Percentiles rank a stretch among this genome's conserved stretches.
phyloP scores from a whole-genome alignment of 2,329 filamentous ascomycete species.

The Alternaria postmessia region DNA sequence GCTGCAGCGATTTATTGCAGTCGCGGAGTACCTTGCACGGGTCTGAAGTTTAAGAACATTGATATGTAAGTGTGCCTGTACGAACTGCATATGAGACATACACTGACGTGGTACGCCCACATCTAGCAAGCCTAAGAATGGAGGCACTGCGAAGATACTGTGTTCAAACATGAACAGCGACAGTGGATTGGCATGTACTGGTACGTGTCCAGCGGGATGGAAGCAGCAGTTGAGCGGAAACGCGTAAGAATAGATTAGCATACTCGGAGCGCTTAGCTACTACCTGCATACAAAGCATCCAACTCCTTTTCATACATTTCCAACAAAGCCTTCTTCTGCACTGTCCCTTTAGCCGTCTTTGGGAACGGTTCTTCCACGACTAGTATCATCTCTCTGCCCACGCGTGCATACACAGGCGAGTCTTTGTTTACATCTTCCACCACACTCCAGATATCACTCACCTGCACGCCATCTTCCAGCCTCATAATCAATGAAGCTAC shows the following conservation, averaged over 20 bases:
- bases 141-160: conserved; percentile 30
- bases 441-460: conserved; percentile 57
- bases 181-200: conserved; percentile 36
- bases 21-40: conserved; percentile 53
- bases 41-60: conserved; percentile 57
- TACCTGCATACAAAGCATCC: conserved; percentile 12
- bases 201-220: conserved; percentile 35
- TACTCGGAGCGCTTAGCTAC: not conserved
- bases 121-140: conserved; percentile 40
- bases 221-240: conserved; percentile 38
- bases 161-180: conserved; percentile 41
- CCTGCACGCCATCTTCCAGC: conserved; percentile 28
- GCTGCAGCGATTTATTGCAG: conserved; percentile 56
- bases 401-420: conserved; percentile 53
- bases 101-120: not conserved
- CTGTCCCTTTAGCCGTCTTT: conserved; percentile 57
- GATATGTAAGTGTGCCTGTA: conserved; percentile 42
- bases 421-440: conserved; percentile 56
- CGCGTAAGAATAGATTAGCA: conserved; percentile 10
- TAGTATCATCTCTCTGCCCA: conserved; percentile 55
- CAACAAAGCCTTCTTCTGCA: conserved; percentile 54
- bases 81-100: not conserved
- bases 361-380: conserved; percentile 57
- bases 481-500: conserved; percentile 41
- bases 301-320: conserved; percentile 46